These are phyloP conservation scores for Ustilago cynodontis DNA, from an alignment of 1,284 basidiomycete species.

Conservation along the genomic window DNA sequence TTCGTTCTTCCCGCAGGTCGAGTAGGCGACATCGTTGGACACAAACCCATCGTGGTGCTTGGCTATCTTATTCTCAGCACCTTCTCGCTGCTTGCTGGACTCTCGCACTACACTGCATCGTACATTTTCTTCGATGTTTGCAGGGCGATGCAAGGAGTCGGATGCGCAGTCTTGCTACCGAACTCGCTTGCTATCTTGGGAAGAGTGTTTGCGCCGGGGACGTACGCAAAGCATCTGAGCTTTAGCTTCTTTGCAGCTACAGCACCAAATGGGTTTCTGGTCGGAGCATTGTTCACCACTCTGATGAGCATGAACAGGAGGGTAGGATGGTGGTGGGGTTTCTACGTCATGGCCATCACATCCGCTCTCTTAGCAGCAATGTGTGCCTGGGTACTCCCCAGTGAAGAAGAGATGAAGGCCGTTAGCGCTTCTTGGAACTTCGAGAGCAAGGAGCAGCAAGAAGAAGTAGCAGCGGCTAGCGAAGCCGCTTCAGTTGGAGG, in stretches of 20 bases:
- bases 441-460: constrained; percentile 6
- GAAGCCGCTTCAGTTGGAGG: background rate
- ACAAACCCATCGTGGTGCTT: constrained; percentile 47
- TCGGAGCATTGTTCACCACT: constrained; percentile 48
- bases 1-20: constrained; percentile 59
- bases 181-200: constrained; percentile 58
- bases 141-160: constrained; percentile 58
- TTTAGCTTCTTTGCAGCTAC: constrained; percentile 56
- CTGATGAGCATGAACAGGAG: constrained; percentile 29
- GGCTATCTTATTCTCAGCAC: constrained; percentile 45
- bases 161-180: constrained; percentile 53
- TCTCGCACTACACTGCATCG: constrained; percentile 47
- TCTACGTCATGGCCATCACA: constrained; percentile 53
- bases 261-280: constrained; percentile 58
- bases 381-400: constrained; percentile 41
- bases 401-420: constrained; percentile 38
- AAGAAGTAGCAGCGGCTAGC: background rate
- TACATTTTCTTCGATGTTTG: constrained; percentile 59
- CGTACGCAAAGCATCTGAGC: constrained; percentile 42
- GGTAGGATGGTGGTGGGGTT: constrained; percentile 54
- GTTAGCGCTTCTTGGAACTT: constrained; percentile 34
- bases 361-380: constrained; percentile 26
- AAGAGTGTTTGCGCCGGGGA: constrained; percentile 43
- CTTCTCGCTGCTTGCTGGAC: constrained; percentile 48
- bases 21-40: constrained; percentile 55